Base-by-base conservation (phyloP, 768 basidiomycete species). In the Lactifluus pinguis region DNA sequence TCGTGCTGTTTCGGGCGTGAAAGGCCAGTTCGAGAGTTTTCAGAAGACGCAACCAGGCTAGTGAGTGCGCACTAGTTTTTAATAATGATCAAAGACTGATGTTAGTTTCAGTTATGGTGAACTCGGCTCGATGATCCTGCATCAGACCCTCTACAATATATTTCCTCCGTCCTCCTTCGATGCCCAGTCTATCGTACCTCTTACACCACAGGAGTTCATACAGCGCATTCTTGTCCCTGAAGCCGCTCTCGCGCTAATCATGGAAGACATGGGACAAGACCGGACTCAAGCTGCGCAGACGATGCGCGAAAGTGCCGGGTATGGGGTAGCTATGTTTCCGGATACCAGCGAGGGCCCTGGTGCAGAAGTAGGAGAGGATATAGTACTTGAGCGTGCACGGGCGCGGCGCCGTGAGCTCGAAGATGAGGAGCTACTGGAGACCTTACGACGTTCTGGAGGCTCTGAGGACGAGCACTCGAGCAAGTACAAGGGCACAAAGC, bases 171-270 rank as follows among this genome's bases (percentile, higher is more conserved):
- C 77, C 4, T 72, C 78, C 0, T 79, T 89, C 49, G 75, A 83
- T 57, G 75, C 81, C 0, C 69, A 73, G n/a, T 71, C 77, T 11
- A 79, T 84, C 29, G 71, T 76, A 0, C 87, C 95, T 0, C 79
- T 98, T 25, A 81, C 83, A 1, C 77, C 84, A 0, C 80, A 82
- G 38, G 86, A 92, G 60, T 95, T 94, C 68, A 78, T 92, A 41
- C 84, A 87, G 42, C 84, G 85, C 15, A 79, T 98, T 34, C 80
- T 98, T n/a, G 84, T 98, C 2, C 95, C 95, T 1, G 95, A 98
- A 73, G 83, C 87, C 0, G 91, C 87, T 0, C 76, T 87, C 44
- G 76, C 80, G 25, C 81, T 98, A n/a, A 91, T 98, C 62, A 83
- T 83, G 76, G 78, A 87, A 60, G 94, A 98, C 69, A 80, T 80